These are phyloP conservation scores for Thuidium tamariscinum DNA, from an alignment of 225 moss, liverwort and hornwort genomes.

Conservation along the genomic window DNA sequence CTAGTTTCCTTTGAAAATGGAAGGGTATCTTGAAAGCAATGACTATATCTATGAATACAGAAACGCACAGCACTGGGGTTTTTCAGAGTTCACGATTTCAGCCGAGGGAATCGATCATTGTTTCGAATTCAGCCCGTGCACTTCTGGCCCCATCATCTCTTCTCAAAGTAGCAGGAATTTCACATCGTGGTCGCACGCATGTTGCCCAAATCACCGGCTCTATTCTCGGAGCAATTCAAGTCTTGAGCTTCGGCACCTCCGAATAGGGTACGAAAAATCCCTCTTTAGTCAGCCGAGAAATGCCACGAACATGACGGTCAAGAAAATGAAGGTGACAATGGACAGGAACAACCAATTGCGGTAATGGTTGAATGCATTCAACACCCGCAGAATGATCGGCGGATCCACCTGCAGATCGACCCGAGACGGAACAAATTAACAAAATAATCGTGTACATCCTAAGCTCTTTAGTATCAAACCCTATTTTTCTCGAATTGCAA, in stretches of 20 bases:
- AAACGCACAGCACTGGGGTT: background rate
- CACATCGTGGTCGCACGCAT: background rate
- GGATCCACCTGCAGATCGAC: background rate
- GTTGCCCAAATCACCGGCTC: background rate
- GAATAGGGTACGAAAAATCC: too few relatives aligned
- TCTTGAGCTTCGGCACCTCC: background rate
- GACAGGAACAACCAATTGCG: constrained; percentile 28
- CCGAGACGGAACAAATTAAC: background rate
- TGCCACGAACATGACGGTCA: constrained; percentile 13
- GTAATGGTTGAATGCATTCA: too few relatives aligned
- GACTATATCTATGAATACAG: background rate
- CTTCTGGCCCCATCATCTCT: background rate
- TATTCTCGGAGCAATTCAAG: background rate
- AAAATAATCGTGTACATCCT: too few relatives aligned
- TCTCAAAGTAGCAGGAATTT: too few relatives aligned
- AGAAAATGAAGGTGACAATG: constrained; percentile 12
- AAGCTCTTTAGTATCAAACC: background rate
- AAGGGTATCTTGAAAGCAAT: background rate
- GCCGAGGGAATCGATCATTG: too few relatives aligned
- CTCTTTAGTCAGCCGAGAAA: too few relatives aligned
- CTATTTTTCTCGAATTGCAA: background rate
- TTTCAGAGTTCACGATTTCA: background rate
- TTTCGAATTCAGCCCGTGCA: background rate
- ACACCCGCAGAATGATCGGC: too few relatives aligned
- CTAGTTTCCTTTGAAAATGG: background rate